Evolutionary conservation across 345 rosid species (phyloP), one percentile per base, ranked within the genome.

Genomic region (Diplotaxis tenuifolia): DNA sequence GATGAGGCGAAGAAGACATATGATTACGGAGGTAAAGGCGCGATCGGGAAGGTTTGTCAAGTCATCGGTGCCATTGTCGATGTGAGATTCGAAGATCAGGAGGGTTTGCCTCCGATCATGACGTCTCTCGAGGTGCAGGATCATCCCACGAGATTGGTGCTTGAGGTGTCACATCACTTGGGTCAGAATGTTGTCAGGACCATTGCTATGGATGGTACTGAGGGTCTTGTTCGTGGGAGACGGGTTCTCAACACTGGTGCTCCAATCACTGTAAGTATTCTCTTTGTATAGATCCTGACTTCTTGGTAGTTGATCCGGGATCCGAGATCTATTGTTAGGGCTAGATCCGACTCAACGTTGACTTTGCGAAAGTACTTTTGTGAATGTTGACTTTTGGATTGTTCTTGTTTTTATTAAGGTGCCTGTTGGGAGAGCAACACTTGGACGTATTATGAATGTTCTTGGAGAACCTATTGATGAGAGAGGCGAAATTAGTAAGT

Each of bases 21-120:
- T 14, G 99, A 95, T 74, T 92, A 84, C 78, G 93, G 96, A 1
- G 97, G 98, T 0, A 83, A 88, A 28, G 97, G 98, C 1, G 72
- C 99, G 73, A 87, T 95, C 81, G 99, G 99, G 23, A 82, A 85
- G 53, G 96, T 95, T 0, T 95, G 96, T 36, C 99, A 92, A 78
- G 96, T 95, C 61, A 92, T 92, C 61, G 99, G 99, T 59, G 99
- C 97, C 64, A 96, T 95, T 14, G 96, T 89, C 2, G 99, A 95
- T 80, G 99, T 95, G 2, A 80, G 96, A 59, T 95, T 92, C 68
- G 83, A 88, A 0, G 75, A 70, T 65, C 80, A 77, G 76, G 99
- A 92, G 55, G 99, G 99, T 0, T 72, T 95, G 70, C 99, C 99
- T 32, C 99, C 99, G 70, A 95, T 95, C 73, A 77, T 92, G 88